Evolutionary conservation across 257 asterid species (phyloP).

Genomic region (Linderniella brevidens): DNA sequence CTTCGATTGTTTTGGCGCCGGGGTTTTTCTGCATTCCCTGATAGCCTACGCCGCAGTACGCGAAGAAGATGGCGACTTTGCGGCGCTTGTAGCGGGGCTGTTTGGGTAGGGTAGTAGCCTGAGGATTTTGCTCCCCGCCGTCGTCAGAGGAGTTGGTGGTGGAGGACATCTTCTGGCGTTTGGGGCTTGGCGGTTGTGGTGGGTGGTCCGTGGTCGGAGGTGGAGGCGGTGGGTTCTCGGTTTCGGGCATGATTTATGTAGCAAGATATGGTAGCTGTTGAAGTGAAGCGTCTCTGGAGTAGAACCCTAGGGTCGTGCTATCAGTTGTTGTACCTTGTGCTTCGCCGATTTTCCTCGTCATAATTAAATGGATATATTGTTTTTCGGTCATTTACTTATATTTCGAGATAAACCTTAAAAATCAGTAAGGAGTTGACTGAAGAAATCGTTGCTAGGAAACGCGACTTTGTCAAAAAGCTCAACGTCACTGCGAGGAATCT

Average conservation of each 20-base stretch:
- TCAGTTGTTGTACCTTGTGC: slow-evolving; percentile 19
- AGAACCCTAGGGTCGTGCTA: slow-evolving; percentile 29
- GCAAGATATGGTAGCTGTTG: background rate
- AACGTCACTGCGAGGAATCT: no score
- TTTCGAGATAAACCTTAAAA: background rate
- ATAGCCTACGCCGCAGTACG: slow-evolving; percentile 90
- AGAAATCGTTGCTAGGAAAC: background rate
- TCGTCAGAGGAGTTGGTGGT: slow-evolving; percentile 33
- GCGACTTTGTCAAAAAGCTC: no score
- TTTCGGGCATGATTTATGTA: slow-evolving; percentile 18
- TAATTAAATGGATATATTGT: background rate
- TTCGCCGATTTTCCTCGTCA: slow-evolving; percentile 4
- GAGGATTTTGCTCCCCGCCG: slow-evolving; percentile 23
- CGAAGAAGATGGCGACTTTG: slow-evolving; percentile 75
- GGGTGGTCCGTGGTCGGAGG: slow-evolving; percentile 14
- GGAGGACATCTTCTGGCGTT: slow-evolving; percentile 69
- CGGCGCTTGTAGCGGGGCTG: slow-evolving; percentile 74
- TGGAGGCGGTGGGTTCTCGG: slow-evolving; percentile 9
- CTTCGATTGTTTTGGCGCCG: slow-evolving; percentile 96
- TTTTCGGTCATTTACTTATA: no score
- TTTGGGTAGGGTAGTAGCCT: slow-evolving; percentile 12
- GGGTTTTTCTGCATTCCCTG: slow-evolving; percentile 98
- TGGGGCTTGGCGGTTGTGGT: slow-evolving; percentile 23
- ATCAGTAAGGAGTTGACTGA: no score
- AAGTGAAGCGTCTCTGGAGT: background rate